Evolutionary conservation across 2,329 filamentous ascomycete species (phyloP), one percentile per base, ranked within the genome.

Genomic region (Grosmannia clavigera): DNA sequence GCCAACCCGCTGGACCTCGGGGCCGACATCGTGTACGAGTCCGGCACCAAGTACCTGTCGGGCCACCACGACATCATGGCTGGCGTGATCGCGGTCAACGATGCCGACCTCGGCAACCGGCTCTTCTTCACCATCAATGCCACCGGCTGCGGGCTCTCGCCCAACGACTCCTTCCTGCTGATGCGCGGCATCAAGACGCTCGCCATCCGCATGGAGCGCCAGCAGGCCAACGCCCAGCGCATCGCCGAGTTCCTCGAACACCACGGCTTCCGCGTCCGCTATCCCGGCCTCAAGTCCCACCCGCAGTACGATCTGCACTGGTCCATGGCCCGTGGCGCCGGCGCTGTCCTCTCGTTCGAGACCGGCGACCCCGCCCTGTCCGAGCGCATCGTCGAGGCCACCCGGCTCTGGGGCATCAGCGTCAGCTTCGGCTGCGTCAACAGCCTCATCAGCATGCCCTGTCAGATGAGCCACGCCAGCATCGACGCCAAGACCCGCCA

Each of bases 1-100:
- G 86, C 86, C 69, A 97, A 96, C 75, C 94, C 94, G 6, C 83
- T 99, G 22, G 92, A 97, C 63, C 81, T 97, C 33, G 94, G 95
- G 61, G 92, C 92, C 19, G 94, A 99, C 68, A 88, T 99, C 66
- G 90, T 95, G 60, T 99, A 99, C 74, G 94, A 99, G 76, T 95
- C 89, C 31, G 94, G 94, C 60, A 99, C 94, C 29, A 99, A 99
- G 73, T 99, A 99, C 69, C 81, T 99, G 6, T 97, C 92, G 1
- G 94, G 94, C 38, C 94, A 99, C 72, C 94, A 99, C 78, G 95
- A 99, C 71, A 87, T 99, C 70, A 99, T 99, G 94, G 94, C 94
- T 11, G 94, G 95, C 64, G 91, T 99, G 35, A 88, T 99, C 65
- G 94, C 92, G 27, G 84, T 92, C 72, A 97, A 97, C 71, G 87